Evolutionary conservation across 176 grass and related monocot genomes (phyloP).

Genomic region (Juncus effusus): DNA sequence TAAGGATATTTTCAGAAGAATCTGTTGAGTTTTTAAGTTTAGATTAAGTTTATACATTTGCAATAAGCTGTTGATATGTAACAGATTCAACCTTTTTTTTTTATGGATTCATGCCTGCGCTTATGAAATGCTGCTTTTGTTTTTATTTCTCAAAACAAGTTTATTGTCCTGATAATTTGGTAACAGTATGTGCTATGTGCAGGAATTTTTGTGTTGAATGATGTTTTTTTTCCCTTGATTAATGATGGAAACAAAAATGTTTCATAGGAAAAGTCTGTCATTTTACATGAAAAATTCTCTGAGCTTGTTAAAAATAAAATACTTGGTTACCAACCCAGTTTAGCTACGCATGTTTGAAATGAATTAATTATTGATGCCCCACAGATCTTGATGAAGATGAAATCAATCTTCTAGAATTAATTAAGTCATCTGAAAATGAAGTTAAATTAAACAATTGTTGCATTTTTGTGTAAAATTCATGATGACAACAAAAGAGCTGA

Average conservation of each 20-base stretch:
- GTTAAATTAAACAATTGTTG: no score
- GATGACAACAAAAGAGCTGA: no score
- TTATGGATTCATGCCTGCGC: neutral
- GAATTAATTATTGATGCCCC: no score
- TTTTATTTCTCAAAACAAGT: neutral
- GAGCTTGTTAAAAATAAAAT: no score
- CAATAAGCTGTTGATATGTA: constrained; percentile 32
- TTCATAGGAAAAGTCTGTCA: neutral
- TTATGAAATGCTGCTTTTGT: neutral
- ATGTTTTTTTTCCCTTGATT: neutral
- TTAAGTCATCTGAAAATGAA: no score
- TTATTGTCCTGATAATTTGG: neutral
- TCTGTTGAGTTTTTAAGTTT: constrained; percentile 26
- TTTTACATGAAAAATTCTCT: neutral
- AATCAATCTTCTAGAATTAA: no score
- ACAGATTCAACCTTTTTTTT: constrained; percentile 14
- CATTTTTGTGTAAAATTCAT: no score
- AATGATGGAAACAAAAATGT: neutral
- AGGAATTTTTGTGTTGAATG: neutral
- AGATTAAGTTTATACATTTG: constrained; percentile 22
- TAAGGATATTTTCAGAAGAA: neutral
- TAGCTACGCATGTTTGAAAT: no score
- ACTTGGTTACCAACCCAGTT: no score
- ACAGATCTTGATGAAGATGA: no score
- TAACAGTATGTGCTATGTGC: neutral